Base-by-base conservation (phyloP, 768 basidiomycete genomes). In the Crepidotus variabilis region DNA sequence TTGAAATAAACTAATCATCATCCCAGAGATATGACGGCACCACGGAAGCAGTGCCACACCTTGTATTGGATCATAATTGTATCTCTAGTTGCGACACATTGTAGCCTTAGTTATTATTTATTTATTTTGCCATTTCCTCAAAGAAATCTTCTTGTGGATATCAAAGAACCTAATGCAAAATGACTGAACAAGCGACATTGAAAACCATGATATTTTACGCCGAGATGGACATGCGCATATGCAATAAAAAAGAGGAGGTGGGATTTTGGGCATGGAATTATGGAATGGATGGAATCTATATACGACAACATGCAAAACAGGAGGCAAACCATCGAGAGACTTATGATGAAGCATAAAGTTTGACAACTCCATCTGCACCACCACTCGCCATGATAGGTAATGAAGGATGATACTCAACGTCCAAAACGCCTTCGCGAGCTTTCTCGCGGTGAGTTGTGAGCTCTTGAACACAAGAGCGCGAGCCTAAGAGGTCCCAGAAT, bases 351-450 rank as follows among this genome's bases (percentile, higher is more conserved):
- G 90, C 89, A 69, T 91, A 97, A 23, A 98, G 77, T 71, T 93
- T 93, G 58, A 98, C 86, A 47, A 93, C 88, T 23, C 95, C 94
- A 72, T 98, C 96, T 11, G 93, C 92, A n/a, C 96, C 96, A 18
- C 92, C 91, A 69, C 92, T 96, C 14, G 89, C 92, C 81, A 97
- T 85, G 66, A 94, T 85, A 24, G 90, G 89, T 55, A 94, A 71
- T 57, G 87, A 82, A 11, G 88, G 85, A 67, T 93, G 90, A 73
- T 90, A 90, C 60, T 89, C 86, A 11, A 96, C 87, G 63, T 86
- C 91, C 60, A 97, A 77, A 20, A 96, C 92, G 39, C 97, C 97
- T 70, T 98, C 94, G 52, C 85, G 81, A 43, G 86, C 88, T 72
- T 95, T 96, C 75, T 88, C 84, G 48, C 96, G 84, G 73, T 98